Evolutionary conservation across 164 flowering plant species (phyloP).

Genomic region (Nymphaea colorata): DNA sequence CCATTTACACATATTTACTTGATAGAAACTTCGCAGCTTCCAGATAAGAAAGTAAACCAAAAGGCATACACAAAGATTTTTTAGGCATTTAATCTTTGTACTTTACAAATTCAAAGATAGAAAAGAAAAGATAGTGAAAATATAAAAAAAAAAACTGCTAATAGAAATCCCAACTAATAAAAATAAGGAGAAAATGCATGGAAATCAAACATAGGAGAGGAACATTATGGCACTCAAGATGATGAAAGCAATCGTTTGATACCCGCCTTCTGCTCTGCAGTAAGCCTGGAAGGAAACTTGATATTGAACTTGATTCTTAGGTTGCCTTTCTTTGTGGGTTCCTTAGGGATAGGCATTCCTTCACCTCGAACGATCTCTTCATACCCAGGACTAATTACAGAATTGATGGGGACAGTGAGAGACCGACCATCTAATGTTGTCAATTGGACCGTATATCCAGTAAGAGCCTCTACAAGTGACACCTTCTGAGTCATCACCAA

Average conservation of each 20-base stretch:
- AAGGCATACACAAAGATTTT: no score
- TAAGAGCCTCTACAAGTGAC: slow-evolving; percentile 71
- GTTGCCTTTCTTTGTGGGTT: slow-evolving; percentile 68
- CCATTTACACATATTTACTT: no score
- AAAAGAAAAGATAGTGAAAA: no score
- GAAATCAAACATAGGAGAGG: neutral
- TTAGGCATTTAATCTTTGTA: no score
- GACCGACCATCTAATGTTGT: slow-evolving; percentile 72
- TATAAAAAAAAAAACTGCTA: no score
- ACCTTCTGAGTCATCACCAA: slow-evolving; percentile 59
- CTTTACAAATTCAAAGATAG: no score
- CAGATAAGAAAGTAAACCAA: no score
- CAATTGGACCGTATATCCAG: slow-evolving; percentile 66
- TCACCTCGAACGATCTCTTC: slow-evolving; percentile 81
- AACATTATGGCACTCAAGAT: neutral
- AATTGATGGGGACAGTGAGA: slow-evolving; percentile 45
- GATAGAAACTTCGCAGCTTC: no score
- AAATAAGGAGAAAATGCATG: no score
- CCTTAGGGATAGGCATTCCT: slow-evolving; percentile 91
- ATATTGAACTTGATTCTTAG: slow-evolving; percentile 78
- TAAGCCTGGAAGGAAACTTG: slow-evolving; percentile 51
- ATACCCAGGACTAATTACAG: slow-evolving; percentile 45
- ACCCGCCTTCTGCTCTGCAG: slow-evolving; percentile 53
- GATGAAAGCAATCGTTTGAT: slow-evolving; percentile 30
- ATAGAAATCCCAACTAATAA: no score